Evolutionary conservation across 306 rosid species (phyloP), one percentile per base, ranked within the genome.

Genomic region (Carpinus fangiana): DNA sequence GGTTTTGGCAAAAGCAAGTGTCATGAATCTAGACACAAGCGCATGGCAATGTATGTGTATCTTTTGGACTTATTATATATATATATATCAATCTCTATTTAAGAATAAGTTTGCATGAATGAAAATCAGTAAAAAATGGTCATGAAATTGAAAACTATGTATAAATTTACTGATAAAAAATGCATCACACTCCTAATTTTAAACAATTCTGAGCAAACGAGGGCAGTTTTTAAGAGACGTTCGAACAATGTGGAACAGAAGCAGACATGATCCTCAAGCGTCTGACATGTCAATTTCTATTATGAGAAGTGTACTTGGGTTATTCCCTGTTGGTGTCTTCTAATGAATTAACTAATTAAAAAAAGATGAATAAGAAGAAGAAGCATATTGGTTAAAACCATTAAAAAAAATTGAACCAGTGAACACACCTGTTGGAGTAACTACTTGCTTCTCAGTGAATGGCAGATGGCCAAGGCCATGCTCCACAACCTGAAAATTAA

Each of bases 391-490:
- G 47, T 31, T 31, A 64, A 34, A 64, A 64, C 23, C 2, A 13
- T 34, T 14, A 13, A 36, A 64, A 36, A 5, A 16, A 62, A 64
- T 34, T 64, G 67, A 77, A 56, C 56, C 61, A 47, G 77, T 78
- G 59, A 59, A 61, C 82, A 21, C 74, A 91, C 99, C 97, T 75
- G 99, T 93, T 56, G 99, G 99, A 81, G 99, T 93, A 60, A 91
- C 81, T 20, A 95, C 92, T 89, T 95, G 99, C 82, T 91, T 95
- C 89, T 95, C 99, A 1, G 99, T 93, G 79, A 95, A 95, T 41
- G 99, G 99, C 41, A 95, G 85, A 86, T 95, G 94, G 70, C 99
- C 99, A 67, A 95, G 93, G 83, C 98, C 99, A 81, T 91, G 99
- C 90, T 95, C 99, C 76, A 93, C 98, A 90, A 92, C 99, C 98